A percentile compares a stretch with the other conserved stretches of the same genome.
Conservation (phyloP, 306 rosid species). For the Acacia melanoxylon region DNA sequence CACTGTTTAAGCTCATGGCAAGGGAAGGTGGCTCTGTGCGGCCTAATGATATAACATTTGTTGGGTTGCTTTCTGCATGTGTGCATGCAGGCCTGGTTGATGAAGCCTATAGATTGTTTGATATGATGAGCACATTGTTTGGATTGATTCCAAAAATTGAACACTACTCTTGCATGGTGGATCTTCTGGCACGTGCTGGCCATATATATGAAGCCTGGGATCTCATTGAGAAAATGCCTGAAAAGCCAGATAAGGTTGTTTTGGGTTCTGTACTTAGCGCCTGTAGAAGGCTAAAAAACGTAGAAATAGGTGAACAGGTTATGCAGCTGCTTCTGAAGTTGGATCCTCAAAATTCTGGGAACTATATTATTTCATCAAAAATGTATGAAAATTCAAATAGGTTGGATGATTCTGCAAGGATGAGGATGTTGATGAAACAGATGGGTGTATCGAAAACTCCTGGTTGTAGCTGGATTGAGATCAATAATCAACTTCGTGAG, state of each 20-base stretch:
- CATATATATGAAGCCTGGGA: constrained; percentile 81
- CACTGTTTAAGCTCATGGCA: constrained; percentile 68
- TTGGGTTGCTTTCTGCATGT: constrained; percentile 90
- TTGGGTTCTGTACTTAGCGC: constrained; percentile 90
- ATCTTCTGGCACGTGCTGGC: constrained; percentile 89
- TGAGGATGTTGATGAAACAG: constrained; percentile 81
- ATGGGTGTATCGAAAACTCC: constrained; percentile 89
- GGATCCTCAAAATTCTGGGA: constrained; percentile 92
- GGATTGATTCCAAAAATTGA: constrained; percentile 83
- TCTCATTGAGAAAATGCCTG: constrained; percentile 80
- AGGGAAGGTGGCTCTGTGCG: constrained; percentile 53
- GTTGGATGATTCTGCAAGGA: constrained; percentile 90
- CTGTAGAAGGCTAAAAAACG: constrained; percentile 66
- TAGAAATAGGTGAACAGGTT: constrained; percentile 67
- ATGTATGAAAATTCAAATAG: constrained; percentile 65
- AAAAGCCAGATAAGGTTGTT: constrained; percentile 76
- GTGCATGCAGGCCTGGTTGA: constrained; percentile 82
- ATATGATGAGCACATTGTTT: constrained; percentile 66
- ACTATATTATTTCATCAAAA: constrained; percentile 79
- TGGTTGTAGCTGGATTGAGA: constrained; percentile 95
- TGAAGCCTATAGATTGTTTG: constrained; percentile 69
- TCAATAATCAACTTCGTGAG: constrained; percentile 66
- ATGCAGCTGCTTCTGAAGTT: constrained; percentile 67
- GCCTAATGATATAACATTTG: constrained; percentile 88
- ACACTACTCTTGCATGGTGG: constrained; percentile 94